Evolutionary conservation across 2,329 filamentous ascomycete species (phyloP).

Genomic region (Venturia aucupariae): DNA sequence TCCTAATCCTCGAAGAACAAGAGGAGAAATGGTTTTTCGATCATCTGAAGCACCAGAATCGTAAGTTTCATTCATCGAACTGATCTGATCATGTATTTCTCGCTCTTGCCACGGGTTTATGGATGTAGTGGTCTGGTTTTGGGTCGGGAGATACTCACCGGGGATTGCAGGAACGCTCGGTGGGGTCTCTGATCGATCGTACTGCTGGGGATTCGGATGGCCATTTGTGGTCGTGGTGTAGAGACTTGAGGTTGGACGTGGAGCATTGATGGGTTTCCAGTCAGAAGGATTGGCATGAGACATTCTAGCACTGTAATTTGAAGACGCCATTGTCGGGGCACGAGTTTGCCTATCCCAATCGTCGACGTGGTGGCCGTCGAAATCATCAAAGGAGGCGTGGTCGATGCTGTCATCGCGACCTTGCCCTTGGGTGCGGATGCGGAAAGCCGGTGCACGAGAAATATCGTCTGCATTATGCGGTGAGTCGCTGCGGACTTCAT

Average conservation of each 20-base stretch:
- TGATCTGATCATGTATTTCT: not conserved
- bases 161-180: not conserved
- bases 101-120: not conserved
- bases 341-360: not conserved
- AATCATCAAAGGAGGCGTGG: not conserved
- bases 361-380: not conserved
- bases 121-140: not conserved
- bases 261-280: not conserved
- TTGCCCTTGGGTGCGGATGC: not conserved
- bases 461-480: not conserved
- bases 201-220: not conserved
- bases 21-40: not conserved
- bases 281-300: not conserved
- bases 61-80: not conserved
- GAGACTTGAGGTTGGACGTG: not conserved
- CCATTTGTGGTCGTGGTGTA: not conserved
- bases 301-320: not conserved
- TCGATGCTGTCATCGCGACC: not conserved
- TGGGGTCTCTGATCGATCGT: not conserved
- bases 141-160: not conserved
- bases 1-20: not conserved
- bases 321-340: not conserved
- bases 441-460: not conserved
- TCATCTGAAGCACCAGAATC: not conserved
- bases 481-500: not conserved